Percentiles rank a stretch among this genome's conserved stretches.
Evolutionary conservation across 768 basidiomycete genomes (phyloP).

Genomic region (Tremella mesenterica): DNA sequence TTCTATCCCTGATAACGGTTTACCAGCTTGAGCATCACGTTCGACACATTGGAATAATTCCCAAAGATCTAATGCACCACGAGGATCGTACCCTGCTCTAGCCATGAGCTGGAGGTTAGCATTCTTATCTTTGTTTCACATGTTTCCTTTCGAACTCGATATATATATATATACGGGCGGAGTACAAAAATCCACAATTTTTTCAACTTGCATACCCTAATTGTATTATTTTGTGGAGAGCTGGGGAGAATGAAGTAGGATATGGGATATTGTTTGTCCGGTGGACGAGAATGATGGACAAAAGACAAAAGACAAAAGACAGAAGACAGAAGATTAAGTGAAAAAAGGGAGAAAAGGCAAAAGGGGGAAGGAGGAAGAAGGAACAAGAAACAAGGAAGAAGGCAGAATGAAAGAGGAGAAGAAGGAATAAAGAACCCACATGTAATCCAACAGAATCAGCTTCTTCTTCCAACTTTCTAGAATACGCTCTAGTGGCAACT

Average conservation of each 20-base stretch:
- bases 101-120: constrained; percentile 48
- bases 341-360: too few relatives aligned
- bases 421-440: constrained; percentile 38
- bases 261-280: not conserved
- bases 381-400: too few relatives aligned
- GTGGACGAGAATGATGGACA: not conserved
- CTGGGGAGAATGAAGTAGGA: not conserved
- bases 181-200: too few relatives aligned
- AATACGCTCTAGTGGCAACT: constrained; percentile 47
- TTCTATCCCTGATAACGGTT: constrained; percentile 34
- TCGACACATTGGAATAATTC: constrained; percentile 48
- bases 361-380: too few relatives aligned
- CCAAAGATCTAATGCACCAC: constrained; percentile 47
- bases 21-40: constrained; percentile 40
- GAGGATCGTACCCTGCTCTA: constrained; percentile 48
- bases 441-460: constrained; percentile 48
- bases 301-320: not conserved
- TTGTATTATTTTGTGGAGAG: too few relatives aligned
- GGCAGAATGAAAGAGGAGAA: too few relatives aligned
- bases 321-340: too few relatives aligned
- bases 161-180: too few relatives aligned
- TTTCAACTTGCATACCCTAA: too few relatives aligned
- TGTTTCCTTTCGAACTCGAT: too few relatives aligned
- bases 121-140: not conserved
- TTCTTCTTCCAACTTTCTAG: constrained; percentile 48